Percentiles rank a stretch among this genome's conserved stretches.
phyloP scores from a whole-genome alignment of 345 rosid species.

The Moringa oleifera region DNA sequence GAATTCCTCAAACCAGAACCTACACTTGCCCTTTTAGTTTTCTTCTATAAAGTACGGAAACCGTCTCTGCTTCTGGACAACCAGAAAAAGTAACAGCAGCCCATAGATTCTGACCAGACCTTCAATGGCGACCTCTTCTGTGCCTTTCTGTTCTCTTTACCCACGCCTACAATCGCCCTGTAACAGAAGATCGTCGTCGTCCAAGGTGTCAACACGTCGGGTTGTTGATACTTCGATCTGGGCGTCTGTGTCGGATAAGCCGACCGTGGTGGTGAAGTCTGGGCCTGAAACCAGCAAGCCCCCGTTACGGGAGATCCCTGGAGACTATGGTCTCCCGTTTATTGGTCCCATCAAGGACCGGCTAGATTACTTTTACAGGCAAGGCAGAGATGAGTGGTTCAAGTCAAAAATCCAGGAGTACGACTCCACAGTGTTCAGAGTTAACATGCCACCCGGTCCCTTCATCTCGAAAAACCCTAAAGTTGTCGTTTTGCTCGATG shows the following conservation, averaged over 20 bases:
- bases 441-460: conserved; percentile 89
- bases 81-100: no score
- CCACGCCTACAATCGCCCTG: conserved; percentile 2
- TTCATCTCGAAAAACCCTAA: conserved; percentile 52
- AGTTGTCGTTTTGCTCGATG: conserved; percentile 80
- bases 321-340: conserved; percentile 63
- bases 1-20: no score
- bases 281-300: conserved; percentile 23
- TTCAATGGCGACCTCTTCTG: conserved; percentile 31
- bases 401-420: conserved; percentile 55
- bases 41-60: no score
- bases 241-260: conserved; percentile 40
- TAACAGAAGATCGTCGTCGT: neutral
- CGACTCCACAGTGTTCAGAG: conserved; percentile 61
- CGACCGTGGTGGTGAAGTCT: conserved; percentile 10
- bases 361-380: conserved; percentile 62
- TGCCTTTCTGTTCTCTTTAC: conserved; percentile 25
- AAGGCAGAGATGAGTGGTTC: conserved; percentile 68
- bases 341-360: conserved; percentile 83
- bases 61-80: no score
- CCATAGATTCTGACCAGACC: neutral
- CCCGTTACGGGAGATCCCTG: conserved; percentile 63
- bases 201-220: conserved; percentile 5
- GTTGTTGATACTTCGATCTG: conserved; percentile 20
- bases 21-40: no score